These are phyloP conservation scores for Rhizopus sp. DNA, from an alignment of 371 early-diverging fungal genomes.

Conservation along the genomic window DNA sequence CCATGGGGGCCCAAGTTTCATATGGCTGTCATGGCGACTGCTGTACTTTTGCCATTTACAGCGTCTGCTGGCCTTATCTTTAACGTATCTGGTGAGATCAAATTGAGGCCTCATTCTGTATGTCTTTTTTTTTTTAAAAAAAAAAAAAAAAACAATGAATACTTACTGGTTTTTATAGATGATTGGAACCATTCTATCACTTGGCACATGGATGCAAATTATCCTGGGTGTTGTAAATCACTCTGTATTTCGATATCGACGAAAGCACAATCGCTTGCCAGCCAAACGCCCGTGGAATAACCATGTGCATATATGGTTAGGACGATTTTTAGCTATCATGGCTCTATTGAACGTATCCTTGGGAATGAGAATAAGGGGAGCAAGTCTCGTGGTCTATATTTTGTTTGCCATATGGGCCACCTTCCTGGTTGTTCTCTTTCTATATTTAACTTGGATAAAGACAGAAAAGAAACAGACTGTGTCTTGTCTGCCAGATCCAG, in stretches of 20 bases:
- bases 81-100: conserved; percentile 19
- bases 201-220: conserved; percentile 34
- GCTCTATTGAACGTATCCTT: conserved; percentile 37
- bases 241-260: conserved; percentile 26
- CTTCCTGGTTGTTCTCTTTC: conserved; percentile 9
- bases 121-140: not conserved
- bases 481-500: not conserved
- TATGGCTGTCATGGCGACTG: conserved; percentile 35
- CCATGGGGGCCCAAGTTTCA: conserved; percentile 39
- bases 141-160: not conserved
- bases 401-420: conserved; percentile 26
- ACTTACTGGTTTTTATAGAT: conserved; percentile 16
- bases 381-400: conserved; percentile 17
- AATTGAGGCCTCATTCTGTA: conserved; percentile 36
- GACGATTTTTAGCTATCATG: conserved; percentile 19
- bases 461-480: conserved; percentile 3
- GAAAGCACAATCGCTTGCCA: conserved; percentile 20
- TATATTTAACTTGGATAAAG: conserved; percentile 23
- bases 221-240: conserved; percentile 33
- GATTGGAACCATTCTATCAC: conserved; percentile 29
- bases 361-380: conserved; percentile 33
- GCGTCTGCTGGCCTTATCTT: conserved; percentile 25
- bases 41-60: conserved; percentile 30
- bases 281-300: conserved; percentile 32
- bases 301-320: conserved; percentile 36